Evolutionary conservation across 441 rosid species (phyloP), one percentile per base, ranked within the genome.

Genomic region (Raphanus hybrid): DNA sequence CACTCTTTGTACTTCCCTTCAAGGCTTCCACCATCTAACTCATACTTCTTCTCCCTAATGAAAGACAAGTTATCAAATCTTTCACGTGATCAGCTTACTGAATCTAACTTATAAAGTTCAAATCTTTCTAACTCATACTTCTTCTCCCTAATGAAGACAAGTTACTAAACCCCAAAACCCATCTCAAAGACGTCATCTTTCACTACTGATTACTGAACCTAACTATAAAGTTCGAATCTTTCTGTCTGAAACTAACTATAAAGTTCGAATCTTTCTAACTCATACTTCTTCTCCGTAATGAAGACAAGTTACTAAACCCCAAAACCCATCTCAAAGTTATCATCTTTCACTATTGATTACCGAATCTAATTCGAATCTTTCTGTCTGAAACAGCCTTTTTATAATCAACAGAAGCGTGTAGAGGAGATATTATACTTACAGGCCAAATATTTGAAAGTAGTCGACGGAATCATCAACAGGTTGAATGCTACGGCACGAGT

Each of bases 1-100:
- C 98, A 91, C 45, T 82, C 86, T 80, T 90, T 92, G 74, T 93
- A 93, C 78, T 87, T 95, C 8, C 88, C 78, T 57, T 88, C 95
- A 81, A 95, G 81, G 78, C 85, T 86, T 35, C 78, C 83, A 71
- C 66, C 88, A 66, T 82, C 86, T 18, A 89, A 78, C 35, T 85
- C 93, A 78, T 87, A 95, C 73, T 80, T 89, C 58, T 84, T 91
- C 75, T 86, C 91, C 74, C 98, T 92, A 78, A 61, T 20, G 54
- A 12, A 63, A 76, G 43, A 69, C 11, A 15, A 5, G 23, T 37
- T 52, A 64, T 54, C 20, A 20, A 76, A 37, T 14, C 68, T 65
- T 78, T 67, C 11, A 6, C 37, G 15, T 23, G 9, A 54, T 29
- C 61, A 75, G 6, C 52, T 11, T 23, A 45, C 1, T 52, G 37